phyloP scores from a whole-genome alignment of 192 early-diverging fungal species.

The Chytriomyces sp. region DNA sequence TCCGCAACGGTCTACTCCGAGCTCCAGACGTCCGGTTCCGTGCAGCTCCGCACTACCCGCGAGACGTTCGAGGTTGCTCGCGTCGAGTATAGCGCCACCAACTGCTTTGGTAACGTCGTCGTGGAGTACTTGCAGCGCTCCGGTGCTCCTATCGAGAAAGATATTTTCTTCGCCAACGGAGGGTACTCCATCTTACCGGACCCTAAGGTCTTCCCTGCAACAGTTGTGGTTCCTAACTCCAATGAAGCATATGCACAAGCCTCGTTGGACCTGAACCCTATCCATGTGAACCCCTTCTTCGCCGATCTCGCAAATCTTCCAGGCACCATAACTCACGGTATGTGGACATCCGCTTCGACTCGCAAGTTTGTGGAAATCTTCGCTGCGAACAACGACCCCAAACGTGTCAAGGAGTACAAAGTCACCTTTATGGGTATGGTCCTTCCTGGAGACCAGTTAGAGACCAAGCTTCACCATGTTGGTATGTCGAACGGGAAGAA shows the following conservation, averaged over 20 bases:
- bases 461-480: conserved; percentile 87
- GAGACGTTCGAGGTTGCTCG: conserved; percentile 73
- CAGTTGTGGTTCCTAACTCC: conserved; percentile 80
- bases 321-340: conserved; percentile 94
- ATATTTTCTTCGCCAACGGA: conserved; percentile 75
- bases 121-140: conserved; percentile 85
- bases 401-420: conserved; percentile 81
- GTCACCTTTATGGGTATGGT: conserved; percentile 91
- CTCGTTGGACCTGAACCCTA: conserved; percentile 92
- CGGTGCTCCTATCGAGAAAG: conserved; percentile 85
- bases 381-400: conserved; percentile 90
- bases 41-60: conserved; percentile 48
- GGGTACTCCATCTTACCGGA: conserved; percentile 91
- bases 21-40: conserved; percentile 67
- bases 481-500: conserved; percentile 97
- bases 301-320: conserved; percentile 86
- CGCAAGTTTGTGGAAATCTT: conserved; percentile 95
- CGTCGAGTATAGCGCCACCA: conserved; percentile 75
- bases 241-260: conserved; percentile 87
- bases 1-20: conserved; percentile 64
- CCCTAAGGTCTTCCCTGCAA: conserved; percentile 82
- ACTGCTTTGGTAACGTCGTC: conserved; percentile 83
- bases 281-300: conserved; percentile 96
- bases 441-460: conserved; percentile 83
- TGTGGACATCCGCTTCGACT: conserved; percentile 95